These are phyloP conservation scores for Ascosphaera apis DNA, from an alignment of 2,329 filamentous ascomycete species.

Conservation along the genomic window DNA sequence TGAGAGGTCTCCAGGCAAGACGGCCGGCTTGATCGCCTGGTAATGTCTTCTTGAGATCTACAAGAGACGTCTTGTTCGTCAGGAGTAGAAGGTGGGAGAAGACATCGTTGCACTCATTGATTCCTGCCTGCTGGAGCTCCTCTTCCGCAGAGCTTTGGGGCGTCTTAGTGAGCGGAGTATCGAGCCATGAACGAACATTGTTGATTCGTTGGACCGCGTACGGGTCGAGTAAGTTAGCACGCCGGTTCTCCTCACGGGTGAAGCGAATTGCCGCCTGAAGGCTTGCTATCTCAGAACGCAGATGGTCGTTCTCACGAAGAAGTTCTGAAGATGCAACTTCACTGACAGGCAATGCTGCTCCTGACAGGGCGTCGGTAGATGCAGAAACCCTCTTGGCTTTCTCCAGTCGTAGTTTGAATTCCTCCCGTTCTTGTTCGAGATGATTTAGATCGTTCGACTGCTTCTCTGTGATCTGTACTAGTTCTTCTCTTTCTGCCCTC, in stretches of 20 bases:
- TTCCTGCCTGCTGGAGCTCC: conserved; percentile 13
- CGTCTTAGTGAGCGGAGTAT: conserved; percentile 15
- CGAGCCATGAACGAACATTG: conserved; percentile 21
- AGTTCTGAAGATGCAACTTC: conserved; percentile 17
- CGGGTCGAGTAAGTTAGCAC: conserved; percentile 17
- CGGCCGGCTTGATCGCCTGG: conserved; percentile 10
- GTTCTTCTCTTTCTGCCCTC: conserved; percentile 13
- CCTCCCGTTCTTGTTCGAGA: conserved; percentile 18
- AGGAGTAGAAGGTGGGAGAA: conserved; percentile 20
- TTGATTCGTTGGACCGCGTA: conserved; percentile 19
- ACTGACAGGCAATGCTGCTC: conserved; percentile 9
- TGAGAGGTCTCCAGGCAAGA: conserved; percentile 18
- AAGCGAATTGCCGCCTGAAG: conserved; percentile 25
- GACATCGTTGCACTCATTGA: conserved; percentile 19
- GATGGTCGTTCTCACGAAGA: conserved; percentile 21
- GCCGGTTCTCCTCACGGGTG: conserved; percentile 22
- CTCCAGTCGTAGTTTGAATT: conserved; percentile 19
- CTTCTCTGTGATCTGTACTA: conserved; percentile 12
- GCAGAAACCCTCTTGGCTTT: conserved; percentile 19
- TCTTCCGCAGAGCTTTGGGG: conserved; percentile 11
- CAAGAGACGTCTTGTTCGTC: conserved; percentile 18
- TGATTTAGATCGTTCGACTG: conserved; percentile 16
- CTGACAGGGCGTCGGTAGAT: conserved; percentile 14
- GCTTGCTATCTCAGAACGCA: conserved; percentile 19
- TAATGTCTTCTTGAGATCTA: conserved; percentile 17